These are phyloP conservation scores for Leucoagaricus sp. DNA, from an alignment of 1,284 basidiomycete species.

Conservation along the genomic window DNA sequence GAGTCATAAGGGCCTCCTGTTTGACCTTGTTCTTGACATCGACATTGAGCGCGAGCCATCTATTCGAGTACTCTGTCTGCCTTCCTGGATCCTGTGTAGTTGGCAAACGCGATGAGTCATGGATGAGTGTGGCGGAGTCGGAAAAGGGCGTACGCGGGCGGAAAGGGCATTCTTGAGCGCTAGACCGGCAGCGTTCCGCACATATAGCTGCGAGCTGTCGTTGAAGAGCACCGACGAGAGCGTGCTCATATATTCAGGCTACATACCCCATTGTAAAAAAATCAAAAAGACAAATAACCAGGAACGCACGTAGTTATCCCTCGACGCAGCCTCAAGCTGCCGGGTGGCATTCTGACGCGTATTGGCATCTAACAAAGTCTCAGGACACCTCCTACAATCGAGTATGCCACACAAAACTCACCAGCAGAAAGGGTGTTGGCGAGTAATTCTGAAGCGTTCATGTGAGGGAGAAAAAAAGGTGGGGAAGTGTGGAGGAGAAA, in stretches of 20 bases:
- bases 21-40: conserved; percentile 85
- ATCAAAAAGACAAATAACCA: conserved; percentile 15
- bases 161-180: conserved; percentile 96
- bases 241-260: conserved; percentile 90
- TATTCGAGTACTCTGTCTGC: conserved; percentile 73
- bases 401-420: conserved; percentile 40
- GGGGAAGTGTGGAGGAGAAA: conserved; percentile 20
- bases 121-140: conserved; percentile 19
- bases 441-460: conserved; percentile 90
- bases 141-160: conserved; percentile 71
- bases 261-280: conserved; percentile 24
- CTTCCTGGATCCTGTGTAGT: conserved; percentile 71
- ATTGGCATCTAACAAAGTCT: conserved; percentile 60
- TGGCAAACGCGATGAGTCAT: conserved; percentile 14
- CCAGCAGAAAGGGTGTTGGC: conserved; percentile 89
- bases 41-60: conserved; percentile 81
- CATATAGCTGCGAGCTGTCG: conserved; percentile 70
- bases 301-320: conserved; percentile 81
- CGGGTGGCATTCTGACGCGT: conserved; percentile 88
- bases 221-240: conserved; percentile 83
- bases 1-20: conserved; percentile 81
- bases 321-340: conserved; percentile 82
- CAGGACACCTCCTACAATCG: conserved; percentile 24
- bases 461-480: conserved; percentile 39
- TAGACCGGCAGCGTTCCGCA: conserved; percentile 93